phyloP scores from a whole-genome alignment of 1,284 basidiomycete species.

The Rhodotorula sp. region DNA sequence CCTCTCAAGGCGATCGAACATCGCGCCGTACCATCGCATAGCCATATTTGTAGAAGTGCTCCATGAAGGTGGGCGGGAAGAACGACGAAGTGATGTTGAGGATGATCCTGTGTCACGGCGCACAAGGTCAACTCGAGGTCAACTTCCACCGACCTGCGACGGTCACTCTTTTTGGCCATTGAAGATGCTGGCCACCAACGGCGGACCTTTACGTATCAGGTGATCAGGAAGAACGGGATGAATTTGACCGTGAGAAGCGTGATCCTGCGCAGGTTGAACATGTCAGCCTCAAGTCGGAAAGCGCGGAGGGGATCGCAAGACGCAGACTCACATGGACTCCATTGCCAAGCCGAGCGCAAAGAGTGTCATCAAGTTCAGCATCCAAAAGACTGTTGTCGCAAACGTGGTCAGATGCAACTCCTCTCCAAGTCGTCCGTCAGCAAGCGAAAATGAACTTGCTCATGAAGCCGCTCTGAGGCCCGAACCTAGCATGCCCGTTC shows the following conservation, averaged over 20 bases:
- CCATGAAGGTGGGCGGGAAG: conserved; percentile 46
- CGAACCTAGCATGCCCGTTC: conserved; percentile 42
- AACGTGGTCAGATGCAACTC: conserved; percentile 28
- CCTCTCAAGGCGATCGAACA: too few relatives aligned
- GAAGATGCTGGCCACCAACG: too few relatives aligned
- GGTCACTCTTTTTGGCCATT: too few relatives aligned
- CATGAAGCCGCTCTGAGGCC: conserved; percentile 21
- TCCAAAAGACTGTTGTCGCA: conserved; percentile 43
- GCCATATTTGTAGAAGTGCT: conserved; percentile 42
- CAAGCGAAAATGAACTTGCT: background rate
- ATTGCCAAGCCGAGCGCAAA: conserved; percentile 46
- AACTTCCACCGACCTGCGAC: too few relatives aligned
- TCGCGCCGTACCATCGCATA: conserved; percentile 16
- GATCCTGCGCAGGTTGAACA: background rate
- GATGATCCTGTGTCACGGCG: conserved; percentile 3
- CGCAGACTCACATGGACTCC: conserved; percentile 42
- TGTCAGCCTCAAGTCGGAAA: background rate
- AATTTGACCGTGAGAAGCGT: conserved; percentile 37
- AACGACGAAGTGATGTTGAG: conserved; percentile 44
- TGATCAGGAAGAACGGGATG: conserved; percentile 47
- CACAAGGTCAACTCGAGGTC: too few relatives aligned
- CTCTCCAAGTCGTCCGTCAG: background rate
- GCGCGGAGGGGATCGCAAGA: too few relatives aligned
- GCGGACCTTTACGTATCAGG: conserved; percentile 36
- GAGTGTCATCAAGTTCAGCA: conserved; percentile 46